phyloP scores from a whole-genome alignment of 2,329 filamentous ascomycete species.

The Alternaria arborescens region DNA sequence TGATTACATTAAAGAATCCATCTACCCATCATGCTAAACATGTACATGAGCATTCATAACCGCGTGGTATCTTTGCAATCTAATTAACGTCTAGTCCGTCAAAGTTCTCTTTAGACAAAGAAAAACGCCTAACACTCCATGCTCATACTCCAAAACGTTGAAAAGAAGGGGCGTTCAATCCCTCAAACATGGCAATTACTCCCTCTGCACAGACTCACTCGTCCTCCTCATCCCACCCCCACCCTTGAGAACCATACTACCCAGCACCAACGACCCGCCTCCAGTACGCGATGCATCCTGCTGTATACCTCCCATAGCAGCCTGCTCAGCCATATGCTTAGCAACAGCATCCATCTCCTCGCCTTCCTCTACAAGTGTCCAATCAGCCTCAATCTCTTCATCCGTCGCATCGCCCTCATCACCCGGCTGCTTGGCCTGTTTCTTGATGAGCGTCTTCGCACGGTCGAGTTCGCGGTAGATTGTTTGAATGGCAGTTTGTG shows the following conservation, averaged over 20 bases:
- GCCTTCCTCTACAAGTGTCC: constrained; percentile 83
- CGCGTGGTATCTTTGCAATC: not conserved
- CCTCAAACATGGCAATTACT: constrained; percentile 6
- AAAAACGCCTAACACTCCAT: not conserved
- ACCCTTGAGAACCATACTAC: constrained; percentile 44
- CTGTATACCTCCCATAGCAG: not conserved
- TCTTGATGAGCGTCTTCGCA: constrained; percentile 81
- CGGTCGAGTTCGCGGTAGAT: constrained; percentile 97
- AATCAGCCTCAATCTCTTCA: constrained; percentile 80
- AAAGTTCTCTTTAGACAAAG: not conserved
- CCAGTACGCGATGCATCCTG: constrained; percentile 14
- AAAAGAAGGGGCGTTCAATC: constrained; percentile 13
- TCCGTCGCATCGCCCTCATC: constrained; percentile 56
- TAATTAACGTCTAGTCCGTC: not conserved
- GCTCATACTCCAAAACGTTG: not conserved
- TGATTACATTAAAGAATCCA: too few species aligned
- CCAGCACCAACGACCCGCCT: constrained; percentile 36
- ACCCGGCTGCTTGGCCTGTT: constrained; percentile 49
- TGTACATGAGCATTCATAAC: not conserved
- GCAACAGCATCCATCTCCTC: constrained; percentile 47
- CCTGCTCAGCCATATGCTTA: constrained; percentile 32
- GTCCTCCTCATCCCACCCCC: not conserved
- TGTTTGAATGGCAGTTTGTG: constrained; percentile 87
- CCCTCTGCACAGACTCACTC: not conserved
- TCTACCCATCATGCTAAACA: not conserved